These are phyloP conservation scores for Hyaloscypha variabilis DNA, from an alignment of 495 filamentous ascomycete species.

Conservation along the genomic window DNA sequence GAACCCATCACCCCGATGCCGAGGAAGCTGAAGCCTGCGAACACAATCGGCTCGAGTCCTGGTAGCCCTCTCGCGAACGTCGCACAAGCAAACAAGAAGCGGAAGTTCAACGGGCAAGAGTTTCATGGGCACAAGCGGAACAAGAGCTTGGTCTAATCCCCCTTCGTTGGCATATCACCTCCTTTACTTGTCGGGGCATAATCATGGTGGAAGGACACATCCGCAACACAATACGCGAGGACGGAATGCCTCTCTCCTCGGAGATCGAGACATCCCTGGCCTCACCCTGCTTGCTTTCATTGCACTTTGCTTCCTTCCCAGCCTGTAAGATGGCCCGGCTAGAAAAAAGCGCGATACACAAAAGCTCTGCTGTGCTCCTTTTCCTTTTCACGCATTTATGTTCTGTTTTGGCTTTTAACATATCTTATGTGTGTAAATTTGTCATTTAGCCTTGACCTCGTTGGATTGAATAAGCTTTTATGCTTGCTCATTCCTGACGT, in stretches of 20 bases:
- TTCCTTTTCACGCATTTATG: background rate
- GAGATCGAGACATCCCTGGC: slow-evolving; percentile 33
- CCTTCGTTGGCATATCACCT: slow-evolving; percentile 8
- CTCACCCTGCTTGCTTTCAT: slow-evolving; percentile 13
- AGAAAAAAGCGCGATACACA: slow-evolving; percentile 21
- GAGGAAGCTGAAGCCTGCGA: slow-evolving; percentile 42
- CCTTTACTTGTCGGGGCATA: slow-evolving; percentile 6
- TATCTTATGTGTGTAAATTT: background rate
- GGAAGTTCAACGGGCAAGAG: slow-evolving; percentile 45
- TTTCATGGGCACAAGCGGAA: slow-evolving; percentile 49
- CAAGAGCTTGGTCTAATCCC: slow-evolving; percentile 49
- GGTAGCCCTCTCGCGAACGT: slow-evolving; percentile 42
- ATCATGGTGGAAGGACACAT: background rate
- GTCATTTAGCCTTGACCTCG: background rate
- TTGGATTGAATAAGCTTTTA: background rate
- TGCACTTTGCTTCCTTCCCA: slow-evolving; percentile 3
- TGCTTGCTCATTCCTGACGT: background rate
- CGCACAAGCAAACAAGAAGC: slow-evolving; percentile 43
- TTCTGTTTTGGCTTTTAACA: background rate
- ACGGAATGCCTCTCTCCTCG: slow-evolving; percentile 28
- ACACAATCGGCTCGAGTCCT: slow-evolving; percentile 35
- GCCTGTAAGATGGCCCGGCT: slow-evolving; percentile 11
- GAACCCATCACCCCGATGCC: slow-evolving; percentile 56
- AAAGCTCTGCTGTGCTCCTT: slow-evolving; percentile 4
- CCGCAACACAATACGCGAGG: slow-evolving; percentile 28